Base-by-base conservation (phyloP, 768 basidiomycete genomes). In the Jaapia argillacea region DNA sequence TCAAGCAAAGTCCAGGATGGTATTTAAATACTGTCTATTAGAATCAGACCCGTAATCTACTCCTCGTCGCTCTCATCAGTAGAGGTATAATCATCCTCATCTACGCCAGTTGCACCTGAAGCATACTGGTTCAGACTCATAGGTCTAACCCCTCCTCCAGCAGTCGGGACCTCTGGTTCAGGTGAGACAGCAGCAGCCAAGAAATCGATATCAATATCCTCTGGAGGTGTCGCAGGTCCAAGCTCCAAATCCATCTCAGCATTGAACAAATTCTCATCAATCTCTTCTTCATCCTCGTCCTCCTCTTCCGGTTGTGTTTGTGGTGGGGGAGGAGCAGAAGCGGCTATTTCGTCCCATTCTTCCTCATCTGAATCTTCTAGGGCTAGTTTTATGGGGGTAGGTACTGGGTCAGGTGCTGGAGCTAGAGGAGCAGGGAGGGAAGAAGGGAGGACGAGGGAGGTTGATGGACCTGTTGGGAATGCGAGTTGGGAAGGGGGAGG, bases 51-150 rank as follows among this genome's bases (percentile, higher is more conserved):
- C 22, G 33, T 20, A 3, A 36, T 24, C 22, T 21, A 36, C 35
- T 44, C 35, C 24, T 24, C 41, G 18, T 31, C 42, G 21, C 40
- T 21, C 10, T 44, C 71, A 45, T 58, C 62, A n/a, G 62, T 66
- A 33, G 73, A 58, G 46, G 72, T 72, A 51, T 77, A 75, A n/a
- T 73, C 75, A 18, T 71, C 72, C 18, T 62, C 58, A 21, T 64
- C 71, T 24, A 57, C 66, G 16, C 50, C 54, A 1, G 27, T 46
- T 13, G 40, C 52, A 2, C 25, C 52, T 20, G 27, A n/a, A 10
- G 24, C 27, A 26, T 39, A 16, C 28, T 33, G 28, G 16, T 33
- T 33, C 28, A 7, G 41, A 47, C 22, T 50, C 49, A 24, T 49
- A 43, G 46, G 24, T 42, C 41, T 16, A 48, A 42, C 42, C 47